Conservation (phyloP, 352 stramenopile genomes). For the Phytophthora sojae region DNA sequence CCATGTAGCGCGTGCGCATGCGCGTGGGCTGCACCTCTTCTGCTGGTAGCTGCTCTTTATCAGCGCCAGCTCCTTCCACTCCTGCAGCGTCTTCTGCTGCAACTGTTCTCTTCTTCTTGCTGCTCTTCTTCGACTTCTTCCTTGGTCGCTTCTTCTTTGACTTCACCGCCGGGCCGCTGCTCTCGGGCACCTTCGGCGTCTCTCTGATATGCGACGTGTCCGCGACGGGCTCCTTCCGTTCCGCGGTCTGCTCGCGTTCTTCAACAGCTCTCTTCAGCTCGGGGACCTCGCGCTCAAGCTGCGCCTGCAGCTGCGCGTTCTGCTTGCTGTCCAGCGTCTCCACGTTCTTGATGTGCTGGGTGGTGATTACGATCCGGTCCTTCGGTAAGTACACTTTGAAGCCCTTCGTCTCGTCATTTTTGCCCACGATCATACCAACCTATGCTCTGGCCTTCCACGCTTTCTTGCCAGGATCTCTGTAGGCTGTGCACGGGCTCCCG, state of each 20-base stretch:
- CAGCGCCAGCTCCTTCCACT: not conserved
- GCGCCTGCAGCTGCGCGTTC: constrained; percentile 2
- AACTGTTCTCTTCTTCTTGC: not conserved
- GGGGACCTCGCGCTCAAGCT: not conserved
- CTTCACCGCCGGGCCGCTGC: not conserved
- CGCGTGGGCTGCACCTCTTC: not conserved
- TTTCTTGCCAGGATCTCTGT: constrained; percentile 17
- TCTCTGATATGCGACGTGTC: not conserved
- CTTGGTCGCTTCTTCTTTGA: not conserved
- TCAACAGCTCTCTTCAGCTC: not conserved
- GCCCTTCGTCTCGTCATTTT: no score
- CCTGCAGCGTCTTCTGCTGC: not conserved
- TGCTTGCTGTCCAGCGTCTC: not conserved
- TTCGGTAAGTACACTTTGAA: no score
- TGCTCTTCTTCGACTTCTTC: not conserved
- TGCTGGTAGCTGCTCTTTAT: not conserved
- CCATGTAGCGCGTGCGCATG: not conserved
- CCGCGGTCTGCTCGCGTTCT: not conserved
- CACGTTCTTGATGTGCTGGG: not conserved
- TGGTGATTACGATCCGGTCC: no score
- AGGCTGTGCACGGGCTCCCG: constrained; percentile 13
- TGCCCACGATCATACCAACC: no score
- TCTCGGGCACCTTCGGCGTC: not conserved
- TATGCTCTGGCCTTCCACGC: not conserved
- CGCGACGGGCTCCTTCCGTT: not conserved